Percentiles rank a stretch among this genome's conserved stretches.
Conservation (phyloP, 2,329 filamentous ascomycete genomes). For the Penicillium capsulatum region DNA sequence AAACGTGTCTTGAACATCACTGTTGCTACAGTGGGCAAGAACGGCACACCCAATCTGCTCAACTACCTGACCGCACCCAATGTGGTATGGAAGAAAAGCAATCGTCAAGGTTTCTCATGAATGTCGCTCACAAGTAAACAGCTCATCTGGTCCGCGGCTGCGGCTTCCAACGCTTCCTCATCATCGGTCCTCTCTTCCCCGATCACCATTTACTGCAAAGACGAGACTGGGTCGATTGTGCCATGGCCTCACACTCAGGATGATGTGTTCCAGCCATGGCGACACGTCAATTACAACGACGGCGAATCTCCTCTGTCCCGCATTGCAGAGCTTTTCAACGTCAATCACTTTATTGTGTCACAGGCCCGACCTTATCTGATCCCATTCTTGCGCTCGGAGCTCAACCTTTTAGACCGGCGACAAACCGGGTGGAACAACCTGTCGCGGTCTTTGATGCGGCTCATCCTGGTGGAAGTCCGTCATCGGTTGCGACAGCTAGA, state of each 20-base stretch:
- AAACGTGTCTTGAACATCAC: conserved; percentile 90
- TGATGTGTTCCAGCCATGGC: conserved; percentile 65
- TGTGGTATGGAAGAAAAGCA: conserved; percentile 68
- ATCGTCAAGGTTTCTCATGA: too few species aligned
- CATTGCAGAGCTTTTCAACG: conserved; percentile 80
- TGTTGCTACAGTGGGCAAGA: conserved; percentile 68
- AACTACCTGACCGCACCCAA: conserved; percentile 94
- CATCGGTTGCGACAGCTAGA: conserved; percentile 80
- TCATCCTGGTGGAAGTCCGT: conserved; percentile 71
- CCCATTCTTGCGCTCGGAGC: conserved; percentile 75
- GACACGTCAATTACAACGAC: conserved; percentile 61
- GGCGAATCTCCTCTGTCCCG: conserved; percentile 65
- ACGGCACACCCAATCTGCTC: conserved; percentile 75
- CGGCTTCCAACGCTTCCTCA: conserved; percentile 46
- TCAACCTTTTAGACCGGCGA: conserved; percentile 66
- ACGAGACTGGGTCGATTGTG: conserved; percentile 65
- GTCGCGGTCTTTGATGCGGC: conserved; percentile 55
- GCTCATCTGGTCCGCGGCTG: conserved; percentile 54
- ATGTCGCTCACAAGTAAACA: conserved; percentile 31
- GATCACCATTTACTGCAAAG: conserved; percentile 71
- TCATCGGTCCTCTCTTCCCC: conserved; percentile 62
- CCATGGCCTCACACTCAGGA: conserved; percentile 64
- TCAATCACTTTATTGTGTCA: conserved; percentile 92
- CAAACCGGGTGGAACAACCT: conserved; percentile 57
- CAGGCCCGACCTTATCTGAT: conserved; percentile 87